Evolutionary conservation across 73 alveolate species (phyloP), one percentile per base, ranked within the genome.

Genomic region (Symbiodinium natans): DNA sequence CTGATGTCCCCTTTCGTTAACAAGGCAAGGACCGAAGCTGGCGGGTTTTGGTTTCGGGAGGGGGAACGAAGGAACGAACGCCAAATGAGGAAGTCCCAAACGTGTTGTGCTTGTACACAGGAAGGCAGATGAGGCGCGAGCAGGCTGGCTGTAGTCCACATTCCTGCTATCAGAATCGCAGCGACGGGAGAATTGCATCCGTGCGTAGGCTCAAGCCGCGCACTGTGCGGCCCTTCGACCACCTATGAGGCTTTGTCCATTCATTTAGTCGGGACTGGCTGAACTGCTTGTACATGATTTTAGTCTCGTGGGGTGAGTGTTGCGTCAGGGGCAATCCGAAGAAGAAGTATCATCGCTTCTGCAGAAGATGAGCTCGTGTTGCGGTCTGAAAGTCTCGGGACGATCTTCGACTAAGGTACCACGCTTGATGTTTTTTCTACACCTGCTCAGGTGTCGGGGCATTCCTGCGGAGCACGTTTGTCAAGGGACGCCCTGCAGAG

Each of bases 401-500:
- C 29, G 21, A 3, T 21, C 9, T 63, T 23, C 36, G 17, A 1
- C 29, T 63, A 29, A 9, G 6, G 59, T 13, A 21, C 77, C 33
- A 6, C 77, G 15, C 33, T 59, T 59, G 36, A 19, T 59, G 36
- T 59, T 33, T 1, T 1, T n/a, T n/a, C 43, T 3, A 33, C 31
- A 29, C 41, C 41, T n/a, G 8, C 27, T n/a, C 23, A 90, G 97
- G 97, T 33, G 97, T 90, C 9, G 97, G 97, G 7, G 95, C 95
- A 33, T 90, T 90, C 39, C 77, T 90, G 39, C 87, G 97, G 54
- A 90, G 97, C 84, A 90, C 87, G 36, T 90, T 90, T 29, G 97
- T 90, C 48, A 71, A 41, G 48, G 97, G 97, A 39, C 85, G 97
- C 8, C 97, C 97, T 0, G 97, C 97, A 9, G 97, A 90, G 97